Conservation (phyloP, 2,329 filamentous ascomycete genomes). For the Alternaria gaisen region DNA sequence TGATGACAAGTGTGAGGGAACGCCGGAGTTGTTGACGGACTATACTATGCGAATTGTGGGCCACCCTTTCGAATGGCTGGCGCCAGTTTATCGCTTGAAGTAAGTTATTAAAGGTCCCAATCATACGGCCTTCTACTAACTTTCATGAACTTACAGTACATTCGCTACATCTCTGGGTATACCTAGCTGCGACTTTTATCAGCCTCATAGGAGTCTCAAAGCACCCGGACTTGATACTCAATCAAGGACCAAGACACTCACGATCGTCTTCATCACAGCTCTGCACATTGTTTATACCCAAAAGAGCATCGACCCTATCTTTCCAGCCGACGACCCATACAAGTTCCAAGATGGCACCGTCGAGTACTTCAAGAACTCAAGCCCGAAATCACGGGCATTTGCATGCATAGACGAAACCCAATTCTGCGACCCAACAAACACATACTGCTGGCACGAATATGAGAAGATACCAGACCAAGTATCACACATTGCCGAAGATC, state of each 20-base stretch:
- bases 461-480: background rate
- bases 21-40: background rate
- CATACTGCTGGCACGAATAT: background rate
- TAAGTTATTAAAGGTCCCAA: background rate
- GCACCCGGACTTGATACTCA: background rate
- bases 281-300: background rate
- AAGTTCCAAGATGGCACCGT: background rate
- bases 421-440: background rate
- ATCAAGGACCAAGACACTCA: background rate
- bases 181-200: background rate
- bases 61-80: background rate
- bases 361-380: background rate
- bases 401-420: background rate
- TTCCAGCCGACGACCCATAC: background rate
- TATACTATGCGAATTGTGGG: background rate
- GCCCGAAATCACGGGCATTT: background rate
- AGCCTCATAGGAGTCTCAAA: background rate
- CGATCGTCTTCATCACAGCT: background rate
- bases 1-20: background rate
- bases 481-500: background rate
- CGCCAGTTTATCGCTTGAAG: background rate
- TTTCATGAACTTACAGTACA: background rate
- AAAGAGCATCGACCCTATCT: background rate
- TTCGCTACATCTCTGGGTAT: background rate
- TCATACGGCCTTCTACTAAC: too few relatives aligned